These are phyloP conservation scores for Phytophthora vignae DNA, from an alignment of 352 stramenopile genomes.

Conservation along the genomic window DNA sequence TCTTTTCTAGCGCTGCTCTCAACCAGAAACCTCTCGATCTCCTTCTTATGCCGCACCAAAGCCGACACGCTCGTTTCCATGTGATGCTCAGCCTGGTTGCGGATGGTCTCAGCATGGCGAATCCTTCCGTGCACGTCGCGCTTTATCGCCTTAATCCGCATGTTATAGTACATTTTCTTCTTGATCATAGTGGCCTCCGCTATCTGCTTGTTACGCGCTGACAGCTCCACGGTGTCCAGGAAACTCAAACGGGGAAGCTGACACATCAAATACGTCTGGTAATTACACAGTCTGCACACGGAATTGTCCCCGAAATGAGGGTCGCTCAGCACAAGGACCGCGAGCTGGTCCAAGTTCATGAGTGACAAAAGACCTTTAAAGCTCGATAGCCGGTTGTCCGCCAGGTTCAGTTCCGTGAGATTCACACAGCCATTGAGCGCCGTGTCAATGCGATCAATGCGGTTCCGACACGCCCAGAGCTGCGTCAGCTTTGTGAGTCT, in stretches of 20 bases:
- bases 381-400: conserved; percentile 81
- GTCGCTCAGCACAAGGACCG: conserved; percentile 79
- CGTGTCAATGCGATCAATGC: conserved; percentile 71
- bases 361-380: conserved; percentile 91
- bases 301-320: conserved; percentile 92
- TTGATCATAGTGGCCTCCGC: conserved; percentile 93
- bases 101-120: conserved; percentile 53
- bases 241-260: conserved; percentile 75
- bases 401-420: conserved; percentile 87
- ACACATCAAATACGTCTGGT: conserved; percentile 92
- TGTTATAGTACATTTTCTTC: conserved; percentile 97
- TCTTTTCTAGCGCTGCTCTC: conserved; percentile 17
- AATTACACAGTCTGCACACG: conserved; percentile 93
- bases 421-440: conserved; percentile 59
- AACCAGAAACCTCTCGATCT: conserved; percentile 64
- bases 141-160: conserved; percentile 93
- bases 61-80: conserved; percentile 53
- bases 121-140: conserved; percentile 73
- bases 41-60: conserved; percentile 67
- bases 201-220: conserved; percentile 84
- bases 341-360: conserved; percentile 68
- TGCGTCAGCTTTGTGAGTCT: conserved; percentile 59
- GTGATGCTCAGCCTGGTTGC: conserved; percentile 57
- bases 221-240: conserved; percentile 83
- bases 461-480: conserved; percentile 83